phyloP scores from a whole-genome alignment of 2,329 filamentous ascomycete genomes.

The Metarhizium rileyi region DNA sequence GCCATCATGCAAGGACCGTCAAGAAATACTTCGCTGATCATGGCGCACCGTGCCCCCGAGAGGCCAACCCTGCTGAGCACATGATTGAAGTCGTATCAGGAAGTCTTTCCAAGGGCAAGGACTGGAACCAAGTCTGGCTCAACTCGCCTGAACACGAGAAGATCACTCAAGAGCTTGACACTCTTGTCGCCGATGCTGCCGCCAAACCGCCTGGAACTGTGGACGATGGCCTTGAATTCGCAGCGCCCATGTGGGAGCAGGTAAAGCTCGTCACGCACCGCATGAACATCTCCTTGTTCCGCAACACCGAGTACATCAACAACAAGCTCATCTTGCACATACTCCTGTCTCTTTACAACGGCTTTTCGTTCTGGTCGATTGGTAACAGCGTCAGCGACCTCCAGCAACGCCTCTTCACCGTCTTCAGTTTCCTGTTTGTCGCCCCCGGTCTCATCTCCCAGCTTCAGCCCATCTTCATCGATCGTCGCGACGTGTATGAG shows the following conservation, averaged over 20 bases:
- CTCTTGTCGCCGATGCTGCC: conserved; percentile 46
- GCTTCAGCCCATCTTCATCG: conserved; percentile 48
- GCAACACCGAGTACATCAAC: conserved; percentile 57
- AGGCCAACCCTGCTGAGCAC: conserved; percentile 67
- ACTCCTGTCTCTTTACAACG: conserved; percentile 46
- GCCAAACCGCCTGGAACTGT: conserved; percentile 29
- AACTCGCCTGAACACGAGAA: conserved; percentile 48
- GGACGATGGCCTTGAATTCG: conserved; percentile 58
- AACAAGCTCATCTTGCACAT: conserved; percentile 53
- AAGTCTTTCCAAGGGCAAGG: conserved; percentile 31
- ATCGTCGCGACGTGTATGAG: conserved; percentile 47
- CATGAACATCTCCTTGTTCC: conserved; percentile 50
- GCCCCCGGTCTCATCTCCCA: conserved; percentile 48
- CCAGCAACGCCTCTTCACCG: conserved; percentile 47
- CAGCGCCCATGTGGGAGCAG: conserved; percentile 55
- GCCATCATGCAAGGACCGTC: conserved; percentile 42
- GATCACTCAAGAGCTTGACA: conserved; percentile 53
- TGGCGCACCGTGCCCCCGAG: conserved; percentile 50
- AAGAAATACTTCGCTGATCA: conserved; percentile 56
- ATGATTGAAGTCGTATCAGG: conserved; percentile 56
- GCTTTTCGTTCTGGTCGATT: conserved; percentile 53
- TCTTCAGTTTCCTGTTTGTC: conserved; percentile 56
- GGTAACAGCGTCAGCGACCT: conserved; percentile 39
- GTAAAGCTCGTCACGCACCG: conserved; percentile 54
- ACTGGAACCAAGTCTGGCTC: conserved; percentile 64